A percentile compares a stretch with the other conserved stretches of the same genome.
phyloP scores from a whole-genome alignment of 768 basidiomycete species.

The Tremella mesenterica region DNA sequence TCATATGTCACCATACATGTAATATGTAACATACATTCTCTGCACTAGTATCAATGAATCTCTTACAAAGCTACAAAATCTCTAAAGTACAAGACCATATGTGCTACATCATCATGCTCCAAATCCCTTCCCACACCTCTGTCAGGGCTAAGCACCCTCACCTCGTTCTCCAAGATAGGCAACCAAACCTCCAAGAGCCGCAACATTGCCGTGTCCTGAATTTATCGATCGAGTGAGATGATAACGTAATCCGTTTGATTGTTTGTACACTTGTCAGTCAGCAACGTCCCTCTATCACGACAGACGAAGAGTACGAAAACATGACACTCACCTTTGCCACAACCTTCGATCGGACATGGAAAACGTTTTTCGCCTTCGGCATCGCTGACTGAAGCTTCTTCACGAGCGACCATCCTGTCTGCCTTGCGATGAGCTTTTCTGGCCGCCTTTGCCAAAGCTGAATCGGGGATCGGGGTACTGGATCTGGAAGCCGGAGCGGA shows the following conservation, averaged over 20 bases:
- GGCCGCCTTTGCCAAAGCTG: constrained; percentile 1
- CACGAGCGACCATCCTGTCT: constrained; percentile 30
- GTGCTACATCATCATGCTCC: too few relatives aligned
- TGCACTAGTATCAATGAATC: too few relatives aligned
- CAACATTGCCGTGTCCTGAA: constrained; percentile 40
- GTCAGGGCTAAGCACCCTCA: too few relatives aligned
- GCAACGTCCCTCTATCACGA: too few relatives aligned
- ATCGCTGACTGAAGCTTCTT: constrained; percentile 32
- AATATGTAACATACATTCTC: too few relatives aligned
- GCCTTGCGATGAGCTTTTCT: constrained; percentile 35
- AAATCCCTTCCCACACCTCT: too few relatives aligned
- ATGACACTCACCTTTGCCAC: constrained; percentile 41
- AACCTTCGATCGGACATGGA: constrained; percentile 43
- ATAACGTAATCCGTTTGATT: constrained; percentile 44
- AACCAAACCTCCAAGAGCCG: constrained; percentile 29
- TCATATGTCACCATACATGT: neutral
- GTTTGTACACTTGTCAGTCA: constrained; percentile 42
- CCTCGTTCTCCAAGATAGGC: constrained; percentile 15
- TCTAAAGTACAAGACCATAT: too few relatives aligned
- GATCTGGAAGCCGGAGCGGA: constrained; percentile 7
- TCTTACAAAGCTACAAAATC: too few relatives aligned
- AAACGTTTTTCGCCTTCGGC: constrained; percentile 37
- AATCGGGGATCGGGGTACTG: neutral
- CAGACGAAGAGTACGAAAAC: too few relatives aligned
- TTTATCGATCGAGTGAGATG: constrained; percentile 43